Evolutionary conservation across 305 asterid species (phyloP).

Genomic region (Plantago rigida): DNA sequence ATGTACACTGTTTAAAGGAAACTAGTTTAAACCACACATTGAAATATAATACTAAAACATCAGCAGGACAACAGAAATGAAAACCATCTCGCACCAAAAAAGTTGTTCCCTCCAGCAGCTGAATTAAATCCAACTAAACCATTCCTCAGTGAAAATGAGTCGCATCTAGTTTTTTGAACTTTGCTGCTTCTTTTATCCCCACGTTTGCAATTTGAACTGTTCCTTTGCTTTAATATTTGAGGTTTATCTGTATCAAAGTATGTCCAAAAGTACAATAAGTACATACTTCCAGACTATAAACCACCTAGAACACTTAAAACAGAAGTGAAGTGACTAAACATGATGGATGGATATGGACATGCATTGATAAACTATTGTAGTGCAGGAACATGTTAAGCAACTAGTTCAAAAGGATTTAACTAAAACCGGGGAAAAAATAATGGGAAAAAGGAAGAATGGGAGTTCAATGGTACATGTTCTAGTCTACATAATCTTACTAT

Average conservation of each 20-base stretch:
- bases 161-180: constrained; percentile 51
- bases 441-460: too few species aligned
- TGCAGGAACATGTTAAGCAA: neutral
- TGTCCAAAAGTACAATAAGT: constrained; percentile 19
- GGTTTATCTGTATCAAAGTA: constrained; percentile 45
- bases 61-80: constrained; percentile 10
- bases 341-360: neutral
- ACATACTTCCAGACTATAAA: constrained; percentile 18
- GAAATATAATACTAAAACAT: neutral
- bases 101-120: constrained; percentile 65
- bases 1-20: too few species aligned
- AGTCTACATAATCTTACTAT: neutral
- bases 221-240: constrained; percentile 55
- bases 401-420: neutral
- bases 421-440: neutral
- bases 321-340: constrained; percentile 19
- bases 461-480: neutral
- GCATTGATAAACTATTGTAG: neutral
- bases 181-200: constrained; percentile 73
- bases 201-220: constrained; percentile 48
- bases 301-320: constrained; percentile 5
- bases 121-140: constrained; percentile 72
- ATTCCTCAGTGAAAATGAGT: constrained; percentile 64
- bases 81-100: constrained; percentile 48
- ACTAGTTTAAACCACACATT: neutral